phyloP scores from a whole-genome alignment of 1,284 basidiomycete species.

The Malassezia vespertilionis region DNA sequence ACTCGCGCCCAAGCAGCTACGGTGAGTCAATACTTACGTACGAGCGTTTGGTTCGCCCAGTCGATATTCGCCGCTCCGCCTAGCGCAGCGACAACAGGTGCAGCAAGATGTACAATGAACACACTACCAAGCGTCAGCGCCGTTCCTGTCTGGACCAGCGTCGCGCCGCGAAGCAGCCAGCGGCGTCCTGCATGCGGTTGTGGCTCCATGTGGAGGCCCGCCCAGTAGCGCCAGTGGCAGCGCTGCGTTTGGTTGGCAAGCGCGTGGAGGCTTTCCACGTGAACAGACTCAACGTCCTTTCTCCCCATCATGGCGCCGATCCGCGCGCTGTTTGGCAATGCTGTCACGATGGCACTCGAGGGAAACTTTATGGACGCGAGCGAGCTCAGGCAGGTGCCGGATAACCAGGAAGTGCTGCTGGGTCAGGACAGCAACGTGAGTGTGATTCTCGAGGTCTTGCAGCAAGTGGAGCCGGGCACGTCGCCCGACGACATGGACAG shows the following conservation, averaged over 20 bases:
- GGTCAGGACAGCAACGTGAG: conserved; percentile 61
- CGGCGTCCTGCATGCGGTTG: conserved; percentile 1
- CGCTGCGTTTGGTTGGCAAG: too few species aligned
- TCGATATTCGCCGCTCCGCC: conserved; percentile 1
- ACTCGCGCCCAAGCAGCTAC: conserved; percentile 35
- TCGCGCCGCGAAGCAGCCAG: not conserved
- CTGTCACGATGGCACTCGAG: conserved; percentile 3
- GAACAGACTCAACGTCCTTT: not conserved
- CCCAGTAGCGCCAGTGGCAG: not conserved
- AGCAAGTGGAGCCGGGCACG: conserved; percentile 58
- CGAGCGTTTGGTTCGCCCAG: conserved; percentile 10
- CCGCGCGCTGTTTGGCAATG: conserved; percentile 14
- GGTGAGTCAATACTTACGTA: not conserved
- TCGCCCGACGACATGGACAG: conserved; percentile 50
- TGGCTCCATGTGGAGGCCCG: not conserved
- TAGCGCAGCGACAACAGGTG: conserved; percentile 20
- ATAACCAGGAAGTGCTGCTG: conserved; percentile 88
- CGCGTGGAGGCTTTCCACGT: too few species aligned
- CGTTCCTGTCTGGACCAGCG: conserved; percentile 6
- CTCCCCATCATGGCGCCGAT: not conserved
- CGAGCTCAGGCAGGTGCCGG: conserved; percentile 81
- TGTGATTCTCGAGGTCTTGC: conserved; percentile 74
- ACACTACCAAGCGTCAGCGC: conserved; percentile 11
- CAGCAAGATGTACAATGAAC: conserved; percentile 21
- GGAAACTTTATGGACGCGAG: conserved; percentile 50